Conservation (phyloP, 768 basidiomycete genomes). For the Lepiota brunneoincarnata region DNA sequence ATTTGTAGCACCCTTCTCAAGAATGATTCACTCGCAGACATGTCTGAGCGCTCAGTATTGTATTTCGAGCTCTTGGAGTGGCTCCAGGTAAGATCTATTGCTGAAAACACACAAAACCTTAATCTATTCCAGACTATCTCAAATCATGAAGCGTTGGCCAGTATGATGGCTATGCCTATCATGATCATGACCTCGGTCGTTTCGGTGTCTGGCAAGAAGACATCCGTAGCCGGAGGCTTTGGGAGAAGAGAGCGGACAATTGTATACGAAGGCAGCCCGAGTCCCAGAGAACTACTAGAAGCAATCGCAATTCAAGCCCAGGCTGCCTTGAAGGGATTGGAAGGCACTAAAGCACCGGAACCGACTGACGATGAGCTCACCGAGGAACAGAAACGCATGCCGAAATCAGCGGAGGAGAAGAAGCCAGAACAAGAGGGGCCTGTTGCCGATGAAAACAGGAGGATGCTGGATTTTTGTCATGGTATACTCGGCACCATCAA, state of each 20-base stretch:
- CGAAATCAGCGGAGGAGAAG: conserved; percentile 62
- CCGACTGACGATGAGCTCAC: conserved; percentile 64
- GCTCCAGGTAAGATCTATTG: conserved; percentile 69
- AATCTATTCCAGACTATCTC: conserved; percentile 70
- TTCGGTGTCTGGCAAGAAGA: conserved; percentile 55
- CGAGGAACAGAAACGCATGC: conserved; percentile 89
- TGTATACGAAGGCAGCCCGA: conserved; percentile 86
- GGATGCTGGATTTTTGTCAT: conserved; percentile 77
- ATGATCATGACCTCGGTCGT: conserved; percentile 80
- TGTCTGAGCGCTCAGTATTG: conserved; percentile 82
- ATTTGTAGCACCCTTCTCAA: conserved; percentile 82
- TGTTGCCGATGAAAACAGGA: conserved; percentile 71
- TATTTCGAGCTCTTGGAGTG: conserved; percentile 91
- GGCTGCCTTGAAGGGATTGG: conserved; percentile 86
- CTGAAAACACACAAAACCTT: neutral
- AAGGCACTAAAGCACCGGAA: conserved; percentile 55
- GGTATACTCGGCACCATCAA: conserved; percentile 80
- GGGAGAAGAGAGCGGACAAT: conserved; percentile 78
- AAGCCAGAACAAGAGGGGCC: conserved; percentile 48
- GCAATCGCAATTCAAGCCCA: conserved; percentile 90
- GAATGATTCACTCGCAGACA: conserved; percentile 92
- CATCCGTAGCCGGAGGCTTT: conserved; percentile 36
- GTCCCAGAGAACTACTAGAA: conserved; percentile 89
- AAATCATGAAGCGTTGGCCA: conserved; percentile 87
- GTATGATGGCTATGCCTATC: conserved; percentile 97